Conservation (phyloP, 352 stramenopile species). For the Plasmopara viticola region DNA sequence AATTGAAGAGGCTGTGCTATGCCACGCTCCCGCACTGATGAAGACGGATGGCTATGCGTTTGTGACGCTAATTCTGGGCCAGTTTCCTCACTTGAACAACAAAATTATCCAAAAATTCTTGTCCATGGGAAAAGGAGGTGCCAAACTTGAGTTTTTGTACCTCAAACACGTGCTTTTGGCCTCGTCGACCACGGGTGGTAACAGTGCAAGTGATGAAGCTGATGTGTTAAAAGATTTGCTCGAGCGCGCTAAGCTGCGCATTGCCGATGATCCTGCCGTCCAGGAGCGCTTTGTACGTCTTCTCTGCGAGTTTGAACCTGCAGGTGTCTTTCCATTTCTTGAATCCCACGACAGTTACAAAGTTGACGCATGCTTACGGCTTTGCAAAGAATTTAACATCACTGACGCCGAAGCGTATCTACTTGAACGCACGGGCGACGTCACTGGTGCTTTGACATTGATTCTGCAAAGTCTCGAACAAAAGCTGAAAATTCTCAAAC, state of each 20-base stretch:
- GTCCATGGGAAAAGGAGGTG: slow-evolving; percentile 69
- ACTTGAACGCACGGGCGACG: slow-evolving; percentile 90
- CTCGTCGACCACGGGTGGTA: slow-evolving; percentile 38
- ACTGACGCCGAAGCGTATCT: slow-evolving; percentile 88
- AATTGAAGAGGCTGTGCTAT: slow-evolving; percentile 75
- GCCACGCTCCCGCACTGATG: slow-evolving; percentile 74
- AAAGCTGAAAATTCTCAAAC: slow-evolving; percentile 89
- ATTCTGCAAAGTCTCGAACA: slow-evolving; percentile 91
- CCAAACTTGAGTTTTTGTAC: slow-evolving; percentile 77
- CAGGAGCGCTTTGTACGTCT: slow-evolving; percentile 80
- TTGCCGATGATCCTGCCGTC: slow-evolving; percentile 73
- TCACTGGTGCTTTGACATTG: slow-evolving; percentile 88
- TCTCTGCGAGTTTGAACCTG: slow-evolving; percentile 74
- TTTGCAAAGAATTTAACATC: slow-evolving; percentile 82
- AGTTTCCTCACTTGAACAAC: slow-evolving; percentile 83
- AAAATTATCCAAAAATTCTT: slow-evolving; percentile 81
- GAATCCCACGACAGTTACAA: slow-evolving; percentile 86
- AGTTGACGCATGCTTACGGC: slow-evolving; percentile 74
- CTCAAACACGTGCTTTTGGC: slow-evolving; percentile 73
- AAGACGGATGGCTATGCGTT: slow-evolving; percentile 86
- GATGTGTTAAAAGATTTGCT: slow-evolving; percentile 77
- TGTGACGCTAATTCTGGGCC: slow-evolving; percentile 81
- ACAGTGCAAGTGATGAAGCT: slow-evolving; percentile 48
- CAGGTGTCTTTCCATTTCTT: slow-evolving; percentile 71
- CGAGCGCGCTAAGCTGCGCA: slow-evolving; percentile 72